Evolutionary conservation across 2,329 filamentous ascomycete species (phyloP), one percentile per base, ranked within the genome.

Genomic region (Exophiala aquamarina): DNA sequence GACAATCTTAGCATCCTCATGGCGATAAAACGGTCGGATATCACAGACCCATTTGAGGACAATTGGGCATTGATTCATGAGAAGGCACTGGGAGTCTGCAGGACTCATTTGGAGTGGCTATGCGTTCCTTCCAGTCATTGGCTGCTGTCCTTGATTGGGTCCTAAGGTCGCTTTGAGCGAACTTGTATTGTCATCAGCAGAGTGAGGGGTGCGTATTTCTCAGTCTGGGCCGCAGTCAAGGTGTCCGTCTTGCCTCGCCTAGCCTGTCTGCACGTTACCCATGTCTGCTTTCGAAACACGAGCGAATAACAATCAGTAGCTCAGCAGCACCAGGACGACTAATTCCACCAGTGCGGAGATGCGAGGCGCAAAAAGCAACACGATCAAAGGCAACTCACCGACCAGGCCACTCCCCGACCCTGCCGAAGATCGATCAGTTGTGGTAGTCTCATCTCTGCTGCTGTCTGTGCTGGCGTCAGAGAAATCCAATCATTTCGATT

Each of bases 281-380:
- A 29, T 43, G 23, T 26, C 23, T 6, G 28, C 37, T 42, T 48
- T n/a, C n/a, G 47, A 48, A 50, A 50, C 51, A 49, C 47, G 43
- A 42, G 37, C 51, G 51, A 54, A 50, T 50, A 44, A 35, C 44
- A 31, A 41, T 6, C 28, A 28, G 33, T 33, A 33, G 35, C 21
- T 29, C 19, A 29, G 31, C 35, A 19, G 34, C 21, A 26, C 48
- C 40, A 37, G 41, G 23, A 37, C 50, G 37, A 50, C 29, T 40
- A 37, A 41, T 41, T 47, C 44, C 47, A 44, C 40, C 41, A 41
- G 36, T 50, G 32, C 23, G 23, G 44, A 50, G 47, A 37, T 38
- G 44, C 44, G 37, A 54, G 51, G 47, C 47, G 51, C 44, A 55
- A 49, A 55, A 52, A 49, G 46, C 41, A 55, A 52, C 42, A 47